Evolutionary conservation across 441 rosid species (phyloP), one percentile per base, ranked within the genome.

Genomic region (Raphanus hybrid): DNA sequence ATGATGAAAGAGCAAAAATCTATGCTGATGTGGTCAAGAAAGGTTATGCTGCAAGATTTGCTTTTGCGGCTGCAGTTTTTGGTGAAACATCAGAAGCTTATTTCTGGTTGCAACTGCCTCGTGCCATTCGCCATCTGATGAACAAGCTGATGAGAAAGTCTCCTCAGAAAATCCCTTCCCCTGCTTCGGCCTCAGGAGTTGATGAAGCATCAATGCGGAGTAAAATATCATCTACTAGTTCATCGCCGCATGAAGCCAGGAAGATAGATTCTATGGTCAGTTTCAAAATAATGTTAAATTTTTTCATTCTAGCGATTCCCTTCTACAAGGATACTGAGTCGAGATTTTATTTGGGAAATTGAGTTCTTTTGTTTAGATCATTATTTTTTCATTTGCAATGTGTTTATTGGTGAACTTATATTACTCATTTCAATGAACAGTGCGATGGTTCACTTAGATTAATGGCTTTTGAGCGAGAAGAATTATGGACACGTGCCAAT

Each of bases 41-140:
- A 88, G 97, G 99, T 76, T 90, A 73, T 82, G 87, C 92, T 23
- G 92, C 87, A 64, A 90, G 95, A 86, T 93, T 92, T 87, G 95
- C 99, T 45, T 91, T 96, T 79, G 97, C 98, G 14, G 97, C 99
- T 80, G 95, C 98, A 70, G 80, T 91, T 79, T 96, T 90, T 86
- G 98, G 98, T 78, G 99, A 96, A 85, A 86, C 87, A 64, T 82
- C 91, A 34, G 98, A 96, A 85, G 94, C 98, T 77, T 85, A 90
- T 75, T 96, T 96, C 87, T 96, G 99, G 99, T 82, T 96, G 87
- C 97, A 92, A 84, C 87, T 96, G 83, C 96, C 99, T 29, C 90
- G 69, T 78, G 98, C 99, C 80, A 86, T 93, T 50, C 84, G 89
- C 72, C 98, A 92, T 84, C 85, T 89, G 79, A 87, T 88, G 85